Evolutionary conservation across 805 yeast species (phyloP), one percentile per base, ranked within the genome.

Genomic region (Ogataea thermomethanolica): DNA sequence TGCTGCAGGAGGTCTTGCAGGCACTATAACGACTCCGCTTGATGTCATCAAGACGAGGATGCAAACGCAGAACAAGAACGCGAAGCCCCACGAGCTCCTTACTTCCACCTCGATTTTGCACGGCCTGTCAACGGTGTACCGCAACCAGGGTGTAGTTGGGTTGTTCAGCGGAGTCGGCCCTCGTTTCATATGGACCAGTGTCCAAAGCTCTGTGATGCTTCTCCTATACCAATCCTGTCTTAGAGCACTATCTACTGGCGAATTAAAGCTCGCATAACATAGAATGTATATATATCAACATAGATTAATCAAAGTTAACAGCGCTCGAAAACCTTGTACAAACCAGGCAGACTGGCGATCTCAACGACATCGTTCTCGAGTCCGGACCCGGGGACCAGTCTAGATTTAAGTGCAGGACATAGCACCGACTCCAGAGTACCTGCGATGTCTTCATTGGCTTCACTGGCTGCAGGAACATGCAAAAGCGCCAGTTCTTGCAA

Each of bases 111-210:
- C 84, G 3, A 74, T 82, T 1, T 37, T 68, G 25, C 65, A 66
- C 35, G 81, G 84, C 13, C 56, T 85, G 29, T 50, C 54, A 23
- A 66, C 71, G 7, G 78, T 93, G 4, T 84, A 82, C 57, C 72
- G 62, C 39, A 66, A 73, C 20, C 96, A 93, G 60, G 98, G 99
- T 1, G 37, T 81, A 0, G 44, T 73, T 1, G 96, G 96, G 0
- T 69, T 88, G 28, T 91, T 93, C 62, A 78, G 90, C 24, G 99
- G 99, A 1, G 96, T 93, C 5, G 97, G 96, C 0, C 99, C 99
- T 1, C 73, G 99, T 48, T 81, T 89, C 50, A 83, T 93, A 4
- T 93, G 99, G 99, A 91, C 98, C 0, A 85, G 95, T 48, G 69
- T 90, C 13, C 99, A 93, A 62, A 86, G 96, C 61, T 85, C 95